Percentiles rank a stretch among this genome's conserved stretches.
Conservation (phyloP, 306 rosid genomes). For the Alnus glutinosa region DNA sequence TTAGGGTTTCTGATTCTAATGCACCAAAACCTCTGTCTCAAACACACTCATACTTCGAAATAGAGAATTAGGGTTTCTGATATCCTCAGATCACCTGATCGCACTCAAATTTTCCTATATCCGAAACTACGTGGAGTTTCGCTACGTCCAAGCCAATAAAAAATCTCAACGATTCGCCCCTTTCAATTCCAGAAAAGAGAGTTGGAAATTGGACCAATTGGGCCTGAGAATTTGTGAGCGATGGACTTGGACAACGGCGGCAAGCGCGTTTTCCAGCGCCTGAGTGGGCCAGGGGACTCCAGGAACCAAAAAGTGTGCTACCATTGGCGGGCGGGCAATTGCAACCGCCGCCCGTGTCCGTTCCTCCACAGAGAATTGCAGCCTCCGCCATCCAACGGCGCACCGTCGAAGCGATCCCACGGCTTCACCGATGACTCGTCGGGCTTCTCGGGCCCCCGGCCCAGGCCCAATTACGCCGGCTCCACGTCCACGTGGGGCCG, state of each 20-base stretch:
- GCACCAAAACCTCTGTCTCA: not conserved
- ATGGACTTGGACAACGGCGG: slow-evolving; percentile 83
- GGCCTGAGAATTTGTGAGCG: not conserved
- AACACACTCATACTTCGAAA: too few species aligned
- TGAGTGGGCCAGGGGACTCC: slow-evolving; percentile 52
- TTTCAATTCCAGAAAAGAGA: not conserved
- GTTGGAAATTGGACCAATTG: not conserved
- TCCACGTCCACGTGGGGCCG: slow-evolving; percentile 67
- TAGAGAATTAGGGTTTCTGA: not conserved
- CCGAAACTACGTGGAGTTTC: too few species aligned
- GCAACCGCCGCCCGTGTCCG: slow-evolving; percentile 74
- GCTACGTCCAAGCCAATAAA: not conserved
- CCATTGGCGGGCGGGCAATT: slow-evolving; percentile 96
- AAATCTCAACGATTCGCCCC: not conserved
- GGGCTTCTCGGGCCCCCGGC: slow-evolving; percentile 46
- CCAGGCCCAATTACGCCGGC: slow-evolving; percentile 49
- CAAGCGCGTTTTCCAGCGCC: slow-evolving; percentile 76
- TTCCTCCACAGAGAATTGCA: slow-evolving; percentile 71
- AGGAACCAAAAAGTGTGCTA: slow-evolving; percentile 76
- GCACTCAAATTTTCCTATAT: not conserved
- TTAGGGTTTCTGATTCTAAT: slow-evolving; percentile 21
- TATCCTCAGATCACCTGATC: not conserved
- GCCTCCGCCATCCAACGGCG: slow-evolving; percentile 49
- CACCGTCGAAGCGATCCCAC: slow-evolving; percentile 60
- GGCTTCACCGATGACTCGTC: slow-evolving; percentile 49